Evolutionary conservation across 805 yeast species (phyloP).

Genomic region (Candida ulmi): DNA sequence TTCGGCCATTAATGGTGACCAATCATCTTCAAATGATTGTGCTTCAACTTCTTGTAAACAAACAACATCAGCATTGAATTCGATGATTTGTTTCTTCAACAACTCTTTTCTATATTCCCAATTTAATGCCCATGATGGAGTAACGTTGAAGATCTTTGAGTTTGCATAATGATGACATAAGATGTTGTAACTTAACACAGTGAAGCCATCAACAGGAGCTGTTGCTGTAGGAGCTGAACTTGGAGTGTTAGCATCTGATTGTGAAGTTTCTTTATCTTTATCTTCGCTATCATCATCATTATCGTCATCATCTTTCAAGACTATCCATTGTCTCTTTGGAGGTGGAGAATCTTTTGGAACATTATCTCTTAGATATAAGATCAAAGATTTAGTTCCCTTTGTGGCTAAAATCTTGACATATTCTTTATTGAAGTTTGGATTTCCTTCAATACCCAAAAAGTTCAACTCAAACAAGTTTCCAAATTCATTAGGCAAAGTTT

Average conservation of each 20-base stretch:
- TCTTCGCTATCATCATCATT: conserved; percentile 27
- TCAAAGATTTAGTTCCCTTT: conserved; percentile 79
- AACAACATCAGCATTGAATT: conserved; percentile 64
- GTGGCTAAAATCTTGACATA: conserved; percentile 65
- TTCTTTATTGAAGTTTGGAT: conserved; percentile 60
- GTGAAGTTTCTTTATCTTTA: conserved; percentile 12
- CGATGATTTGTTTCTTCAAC: conserved; percentile 66
- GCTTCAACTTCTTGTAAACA: conserved; percentile 97
- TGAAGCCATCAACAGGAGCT: conserved; percentile 46
- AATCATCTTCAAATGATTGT: conserved; percentile 75
- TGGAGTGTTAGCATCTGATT: conserved; percentile 19
- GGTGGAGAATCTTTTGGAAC: conserved; percentile 65
- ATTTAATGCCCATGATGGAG: conserved; percentile 95
- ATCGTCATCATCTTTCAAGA: conserved; percentile 74
- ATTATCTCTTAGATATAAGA: conserved; percentile 75
- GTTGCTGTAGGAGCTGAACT: conserved; percentile 2
- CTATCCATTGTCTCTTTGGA: conserved; percentile 77
- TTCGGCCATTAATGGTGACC: conserved; percentile 69
- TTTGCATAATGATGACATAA: conserved; percentile 96
- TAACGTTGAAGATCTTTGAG: conserved; percentile 82
- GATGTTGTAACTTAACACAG: conserved; percentile 83
- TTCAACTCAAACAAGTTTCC: conserved; percentile 81
- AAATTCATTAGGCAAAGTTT: conserved; percentile 73
- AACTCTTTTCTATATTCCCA: conserved; percentile 87
- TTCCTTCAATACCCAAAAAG: conserved; percentile 91